Base-by-base conservation (phyloP, 257 asterid species). In the Avicennia marina region DNA sequence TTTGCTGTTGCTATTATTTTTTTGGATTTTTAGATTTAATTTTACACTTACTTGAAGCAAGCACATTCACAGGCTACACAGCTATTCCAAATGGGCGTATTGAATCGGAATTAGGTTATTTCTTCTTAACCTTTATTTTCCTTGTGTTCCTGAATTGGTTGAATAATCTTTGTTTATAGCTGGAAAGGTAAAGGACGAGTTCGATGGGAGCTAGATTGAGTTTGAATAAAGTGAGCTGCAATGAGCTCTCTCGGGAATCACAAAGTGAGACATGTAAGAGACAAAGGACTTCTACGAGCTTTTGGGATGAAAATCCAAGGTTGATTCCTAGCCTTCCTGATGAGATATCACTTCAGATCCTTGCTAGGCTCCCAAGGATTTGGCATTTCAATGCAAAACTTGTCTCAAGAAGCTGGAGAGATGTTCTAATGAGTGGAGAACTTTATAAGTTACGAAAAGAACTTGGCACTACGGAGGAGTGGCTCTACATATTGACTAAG, bases 301-400 rank as follows among this genome's bases (percentile, higher is more conserved):
- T 77, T 60, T 80, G 94, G 95, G 95, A 84, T 53, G 93, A 84
- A 11, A 70, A 69, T 32, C 76, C 81, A 13, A 62, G 85, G 18
- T 72, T 88, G 36, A 78, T 88, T 54, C 94, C 95, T 10, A 81
- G 72, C 77, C 83, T 88, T 27, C 96, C 96, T 21, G 95, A 88
- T 62, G 96, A 88, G 69, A 73, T 88, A 65, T 82, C 96, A 1
- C 68, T 85, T 60, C 94, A 85, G 69, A 81, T 88, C 60, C 90
- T 88, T 49, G 95, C 96, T 33, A 72, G 95, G 16, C 70, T 88
- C 39, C 95, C 97, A 11, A 74, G 94, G 54, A 68, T 74, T 33
- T 58, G 51, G 19, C 81, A 86, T 57, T 64, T 73, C 51, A 73
- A 71, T 41, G 91, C 76, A 15, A 89, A 79, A 72, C 66, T 53